Evolutionary conservation across 1,284 basidiomycete species (phyloP), one percentile per base, ranked within the genome.

Genomic region (Peniophora sp.): DNA sequence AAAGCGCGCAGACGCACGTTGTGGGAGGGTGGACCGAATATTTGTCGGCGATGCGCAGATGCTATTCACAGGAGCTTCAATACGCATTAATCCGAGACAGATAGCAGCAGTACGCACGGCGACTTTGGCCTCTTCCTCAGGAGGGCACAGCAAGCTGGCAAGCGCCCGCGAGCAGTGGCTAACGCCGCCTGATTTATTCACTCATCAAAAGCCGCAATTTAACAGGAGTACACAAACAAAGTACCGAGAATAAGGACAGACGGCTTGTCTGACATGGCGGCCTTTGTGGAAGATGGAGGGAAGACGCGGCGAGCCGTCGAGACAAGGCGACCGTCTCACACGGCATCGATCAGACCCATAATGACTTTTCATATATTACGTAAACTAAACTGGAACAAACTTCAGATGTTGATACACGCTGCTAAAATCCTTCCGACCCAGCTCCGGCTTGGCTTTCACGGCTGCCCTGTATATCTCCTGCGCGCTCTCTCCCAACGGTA

Each of bases 11-110:
- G 24, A 70, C 84, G 60, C 64, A 92, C 85, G 90, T 93, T 50
- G 91, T 92, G n/a, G 92, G 78, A 3, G 92, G 92, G 14, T 70
- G 62, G 36, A 94, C 87, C 20, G 88, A 90, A 66, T 83, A 92
- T 64, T 91, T 89, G 69, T 95, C 92, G 44, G 91, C 89, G 57
- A 92, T 85, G 48, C 85, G 79, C 17, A 90, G 69, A 63, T 81
- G 73, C 87, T 90, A 61, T 41, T 41, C 8, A 32, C 27, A 32
- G 5, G 5, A 32, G 5, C 6, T 5, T 20, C 16, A 41, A n/a
- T 5, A 41, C 16, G 5, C n/a, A 41, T 41, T 41, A 41, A 20
- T 41, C n/a, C 8, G 8, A 20, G 8, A 6, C n/a, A 16, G 5
- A 41, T 16, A 20, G 16, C 5, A n/a, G 16, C n/a, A 41, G 45